Base-by-base conservation (phyloP, 2,329 filamentous ascomycete species). In the Xylogone sp. region DNA sequence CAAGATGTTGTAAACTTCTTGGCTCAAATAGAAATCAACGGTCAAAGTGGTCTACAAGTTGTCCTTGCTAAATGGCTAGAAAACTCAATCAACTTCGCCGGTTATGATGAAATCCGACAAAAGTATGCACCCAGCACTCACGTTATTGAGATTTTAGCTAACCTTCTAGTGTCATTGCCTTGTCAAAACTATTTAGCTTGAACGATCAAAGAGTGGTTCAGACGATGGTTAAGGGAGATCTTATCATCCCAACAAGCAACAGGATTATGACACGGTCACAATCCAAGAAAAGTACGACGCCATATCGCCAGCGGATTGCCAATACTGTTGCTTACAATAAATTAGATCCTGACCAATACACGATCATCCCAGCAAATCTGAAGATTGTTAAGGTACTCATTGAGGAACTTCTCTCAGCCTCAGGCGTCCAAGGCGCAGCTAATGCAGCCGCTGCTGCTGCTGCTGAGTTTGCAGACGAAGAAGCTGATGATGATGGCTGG, bases 351-450 rank as follows among this genome's bases (percentile, higher is more conserved):
- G 92, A 97, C 66, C 86, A 87, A 67, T 97, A 87, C 73, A 97
- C 91, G 5, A 83, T 88, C 54, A 84, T 99, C 53, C 83, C 92
- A 0, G 92, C 92, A 0, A 86, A 90, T 1, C 79, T 99, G 65
- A 99, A 99, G 74, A 97, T 99, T 54, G 74, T 97, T 70, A 99
- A 99, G 75, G 87, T 97, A 3, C 82, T 99, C 8, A 87, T 97
- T 45, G 90, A 96, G 65, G 94, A 99, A 71, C 82, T 99, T 2
- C 77, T 88, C 5, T 90, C 89, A 0, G 90, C 91, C 1, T 86
- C 88, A 3, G 90, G 89, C 21, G 71, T 73, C n/a, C 71, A 75
- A 53, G 74, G 74, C 46, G 79, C 83, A 47, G 75, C 84, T 1
- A 81, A 82, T 42, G 72, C 77, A 2, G 74, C 74, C 1, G 81